Percentiles rank a stretch among this genome's conserved stretches.
These are phyloP conservation scores for Phytopythium vexans DNA, from an alignment of 352 stramenopile genomes.

Conservation along the genomic window DNA sequence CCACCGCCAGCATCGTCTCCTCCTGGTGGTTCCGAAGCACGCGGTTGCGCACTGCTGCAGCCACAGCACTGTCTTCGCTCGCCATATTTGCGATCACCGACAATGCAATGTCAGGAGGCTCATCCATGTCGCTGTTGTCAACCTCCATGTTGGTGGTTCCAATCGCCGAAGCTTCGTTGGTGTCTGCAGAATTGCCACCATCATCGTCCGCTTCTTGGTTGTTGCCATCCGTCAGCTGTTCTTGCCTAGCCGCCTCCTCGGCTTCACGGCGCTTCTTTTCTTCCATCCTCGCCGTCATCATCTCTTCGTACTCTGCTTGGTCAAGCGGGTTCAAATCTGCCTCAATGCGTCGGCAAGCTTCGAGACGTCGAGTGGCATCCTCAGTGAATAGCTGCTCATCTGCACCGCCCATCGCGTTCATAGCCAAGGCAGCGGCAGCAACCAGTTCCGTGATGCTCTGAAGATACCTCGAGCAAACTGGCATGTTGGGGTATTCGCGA, in stretches of 20 bases:
- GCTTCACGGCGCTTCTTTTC: conserved; percentile 39
- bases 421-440: conserved; percentile 60
- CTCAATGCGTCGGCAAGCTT: conserved; percentile 62
- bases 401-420: conserved; percentile 43
- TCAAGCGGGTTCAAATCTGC: conserved; percentile 65
- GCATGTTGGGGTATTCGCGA: conserved; percentile 71
- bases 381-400: conserved; percentile 50
- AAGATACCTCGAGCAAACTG: conserved; percentile 81
- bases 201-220: conserved; percentile 36
- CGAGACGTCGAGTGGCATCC: conserved; percentile 33
- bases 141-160: conserved; percentile 70
- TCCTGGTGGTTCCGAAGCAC: conserved; percentile 25
- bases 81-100: conserved; percentile 87
- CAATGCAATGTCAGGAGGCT: conserved; percentile 71
- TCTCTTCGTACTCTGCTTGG: conserved; percentile 66
- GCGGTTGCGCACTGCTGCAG: conserved; percentile 43
- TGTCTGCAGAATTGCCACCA: conserved; percentile 14
- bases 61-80: conserved; percentile 60
- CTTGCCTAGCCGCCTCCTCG: conserved; percentile 38
- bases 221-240: conserved; percentile 22
- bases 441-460: conserved; percentile 84
- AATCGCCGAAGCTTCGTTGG: conserved; percentile 11
- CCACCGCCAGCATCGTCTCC: conserved; percentile 11
- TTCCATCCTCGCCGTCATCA: conserved; percentile 35
- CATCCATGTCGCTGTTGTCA: conserved; percentile 78